Evolutionary conservation across 768 basidiomycete species (phyloP).

Genomic region (Suillus hirtellus): DNA sequence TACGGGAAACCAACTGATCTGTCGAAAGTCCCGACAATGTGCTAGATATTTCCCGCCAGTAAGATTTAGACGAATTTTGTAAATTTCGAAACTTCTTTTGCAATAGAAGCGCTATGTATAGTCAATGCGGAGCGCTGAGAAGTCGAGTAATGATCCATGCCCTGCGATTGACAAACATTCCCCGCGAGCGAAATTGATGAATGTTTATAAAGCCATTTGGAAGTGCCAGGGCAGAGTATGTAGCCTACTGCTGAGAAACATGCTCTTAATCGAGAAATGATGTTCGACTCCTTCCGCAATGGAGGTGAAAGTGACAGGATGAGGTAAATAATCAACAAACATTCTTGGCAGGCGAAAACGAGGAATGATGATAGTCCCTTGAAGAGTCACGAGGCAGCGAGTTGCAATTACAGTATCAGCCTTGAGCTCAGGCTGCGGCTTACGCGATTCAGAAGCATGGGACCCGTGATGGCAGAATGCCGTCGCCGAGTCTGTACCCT

Average conservation of each 20-base stretch:
- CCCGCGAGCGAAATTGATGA: too few species aligned
- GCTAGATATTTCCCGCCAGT: too few species aligned
- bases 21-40: background rate
- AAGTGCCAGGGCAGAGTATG: background rate
- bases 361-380: background rate
- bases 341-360: background rate
- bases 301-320: background rate
- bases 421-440: background rate
- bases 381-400: background rate
- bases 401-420: background rate
- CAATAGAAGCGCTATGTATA: too few species aligned
- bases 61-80: too few species aligned
- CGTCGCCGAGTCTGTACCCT: too few species aligned
- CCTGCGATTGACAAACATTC: too few species aligned
- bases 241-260: background rate
- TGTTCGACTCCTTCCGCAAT: background rate
- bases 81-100: too few species aligned
- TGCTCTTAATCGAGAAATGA: background rate
- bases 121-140: too few species aligned
- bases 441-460: background rate
- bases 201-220: too few species aligned
- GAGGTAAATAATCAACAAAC: background rate
- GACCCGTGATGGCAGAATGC: background rate
- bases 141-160: too few species aligned
- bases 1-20: background rate